Base-by-base conservation (phyloP, 495 filamentous ascomycete species). In the Recurvomyces mirabilis region DNA sequence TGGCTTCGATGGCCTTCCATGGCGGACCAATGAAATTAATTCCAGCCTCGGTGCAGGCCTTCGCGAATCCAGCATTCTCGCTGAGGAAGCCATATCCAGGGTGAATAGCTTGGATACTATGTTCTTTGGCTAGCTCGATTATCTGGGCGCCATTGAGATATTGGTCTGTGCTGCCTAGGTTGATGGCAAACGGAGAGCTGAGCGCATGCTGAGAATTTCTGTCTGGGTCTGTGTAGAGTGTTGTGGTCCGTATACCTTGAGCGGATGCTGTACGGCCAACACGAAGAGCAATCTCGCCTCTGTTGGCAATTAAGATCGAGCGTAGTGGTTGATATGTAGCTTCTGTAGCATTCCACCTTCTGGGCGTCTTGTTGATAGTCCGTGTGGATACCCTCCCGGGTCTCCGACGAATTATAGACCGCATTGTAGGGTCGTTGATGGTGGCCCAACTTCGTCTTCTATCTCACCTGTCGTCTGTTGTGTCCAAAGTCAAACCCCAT, bases 1-100 rank as follows among this genome's bases (percentile, higher is more conserved):
- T 96, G 26, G 88, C 83, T 52, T 89, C 84, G 64, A 99, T 99
- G 5, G 93, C 93, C 47, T 79, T 72, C 63, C 81, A 83, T 23
- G 91, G 87, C 11, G 91, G 91, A 0, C 91, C 91, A 56, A 96
- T 94, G 57, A 99, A 99, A 28, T 87, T 78, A 35, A 99, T 67
- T 2, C 93, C 93, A 23, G 87, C 87, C 51, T 94, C 83, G 52
- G 78, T 81, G 57, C 88, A 94, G 65, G 84, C 80, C 48, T 75
- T 72, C 11, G 93, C 93, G 65, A 99, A 99, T 5, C 66, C 73
- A 2, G 89, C 79, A 60, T 99, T 99, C 67, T 99, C 91, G 54
- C 84, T 93, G 48, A 79, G 58, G 69, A 96, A 99, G 13, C 91
- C 91, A 69, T 99, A 99, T 4, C 91, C 91, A 0, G 91, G 91